Base-by-base conservation (phyloP, 495 filamentous ascomycete species). In the Choiromyces venosus region DNA sequence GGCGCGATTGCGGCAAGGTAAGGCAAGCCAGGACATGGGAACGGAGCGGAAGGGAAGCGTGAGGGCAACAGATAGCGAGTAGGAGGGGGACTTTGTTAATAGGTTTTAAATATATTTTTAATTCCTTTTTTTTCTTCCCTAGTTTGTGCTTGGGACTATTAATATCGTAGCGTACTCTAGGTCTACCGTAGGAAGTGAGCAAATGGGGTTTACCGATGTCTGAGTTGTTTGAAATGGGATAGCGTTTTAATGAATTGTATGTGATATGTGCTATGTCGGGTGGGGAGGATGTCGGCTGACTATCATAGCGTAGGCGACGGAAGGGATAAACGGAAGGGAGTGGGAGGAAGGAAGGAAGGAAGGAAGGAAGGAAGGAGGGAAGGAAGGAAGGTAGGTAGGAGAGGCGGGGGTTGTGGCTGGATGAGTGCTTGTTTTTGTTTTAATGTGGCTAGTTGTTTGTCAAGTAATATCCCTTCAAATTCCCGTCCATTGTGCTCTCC, bases 41-140 rank as follows among this genome's bases (percentile, higher is more conserved):
- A n/a, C 42, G 46, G 68, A 70, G 38, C 42, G 35, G 42, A 56
- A 67, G 68, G 19, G 68, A 56, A 56, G 65, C 21, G 68, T 37
- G 42, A 35, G 37, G 68, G 68, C 21, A 37, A 37, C 42, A n/a
- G 68, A 36, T 29, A 35, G 36, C 19, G 21, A 33, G 44, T 38
- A 19, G 38, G 25, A 18, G 68, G n/a, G 42, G n/a, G 36, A 9
- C 25, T 33, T 44, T 44, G 29, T 44, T 44, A 38, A 37, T 12
- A 44, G 42, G 33, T 68, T 68, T 68, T 68, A 44, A 68, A 68
- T 39, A 68, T 68, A 68, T 44, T 68, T 68, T 68, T 44, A 68
- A 38, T 52, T 68, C 18, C 25, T 29, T 52, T 68, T 35, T 42
- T 33, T 56, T 9, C 56, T 65, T 65, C 56, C n/a, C n/a, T 18